Base-by-base conservation (phyloP, 208 protist species). In the Endotrypanum monterogeii region DNA sequence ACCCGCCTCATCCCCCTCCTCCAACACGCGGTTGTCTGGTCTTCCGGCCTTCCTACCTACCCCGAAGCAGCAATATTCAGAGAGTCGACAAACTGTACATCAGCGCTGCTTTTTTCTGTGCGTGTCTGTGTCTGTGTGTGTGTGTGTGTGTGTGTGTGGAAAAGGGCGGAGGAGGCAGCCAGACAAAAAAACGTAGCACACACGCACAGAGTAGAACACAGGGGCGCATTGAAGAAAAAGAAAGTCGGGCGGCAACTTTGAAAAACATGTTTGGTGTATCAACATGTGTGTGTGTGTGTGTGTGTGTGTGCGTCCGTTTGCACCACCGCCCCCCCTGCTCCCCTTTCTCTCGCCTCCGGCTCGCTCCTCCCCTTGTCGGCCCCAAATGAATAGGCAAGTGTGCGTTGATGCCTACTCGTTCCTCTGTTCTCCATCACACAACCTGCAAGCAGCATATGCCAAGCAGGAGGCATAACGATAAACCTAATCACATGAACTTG, bases 401-500 rank as follows among this genome's bases (percentile, higher is more conserved):
- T 16, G 20, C 55, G 30, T 60, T 16, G 55, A n/a, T 60, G 30
- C 55, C 25, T 30, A 60, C 35, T 30, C 55, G 35, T 8, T 6
- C 52, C 8, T 25, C 16, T 20, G 7, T 46, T 44, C 23, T 20
- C 32, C 18, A 20, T 25, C 30, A 28, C 25, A 28, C 37, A 23
- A 0, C 39, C 23, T 4, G 30, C 18, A 60, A 37, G n/a, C 14
- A 37, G 18, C 12, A 44, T 2, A 18, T 37, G 23, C 6, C 14
- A 12, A 35, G 63, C 12, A 52, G 20, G 18, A n/a, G 35, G 39
- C 35, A 39, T 18, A 30, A 41, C 39, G 30, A 12, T 44, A 35
- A 41, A 37, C 12, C 0, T 4, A 37, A 28, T 77, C 85, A 92
- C 80, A 91, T 87, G 46, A 95, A 92, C 44, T 69, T 69, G 28